phyloP scores from a whole-genome alignment of 805 yeast genomes.

The Blastobotrys mokoenaii region DNA sequence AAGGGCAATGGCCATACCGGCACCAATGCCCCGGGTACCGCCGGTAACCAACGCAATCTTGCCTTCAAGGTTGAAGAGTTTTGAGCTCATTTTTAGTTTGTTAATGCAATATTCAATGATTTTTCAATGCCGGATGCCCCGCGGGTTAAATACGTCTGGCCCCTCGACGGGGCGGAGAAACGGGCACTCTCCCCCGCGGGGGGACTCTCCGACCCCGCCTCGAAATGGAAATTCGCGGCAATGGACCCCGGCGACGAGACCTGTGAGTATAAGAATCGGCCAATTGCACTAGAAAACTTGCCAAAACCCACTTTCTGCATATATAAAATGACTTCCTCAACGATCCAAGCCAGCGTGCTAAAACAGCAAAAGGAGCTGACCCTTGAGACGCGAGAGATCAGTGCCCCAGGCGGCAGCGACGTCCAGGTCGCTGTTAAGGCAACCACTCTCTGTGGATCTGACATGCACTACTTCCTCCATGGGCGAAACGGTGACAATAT shows the following conservation, averaged over 20 bases:
- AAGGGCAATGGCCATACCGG: slow-evolving; percentile 41
- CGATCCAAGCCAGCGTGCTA: slow-evolving; percentile 13
- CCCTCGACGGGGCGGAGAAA: neutral
- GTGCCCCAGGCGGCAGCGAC: slow-evolving; percentile 29
- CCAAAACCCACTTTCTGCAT: neutral
- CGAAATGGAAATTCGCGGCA: too few species aligned
- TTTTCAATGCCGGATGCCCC: too few species aligned
- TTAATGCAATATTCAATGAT: too few species aligned
- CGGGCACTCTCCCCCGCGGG: slow-evolving; percentile 1
- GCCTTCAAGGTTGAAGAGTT: slow-evolving; percentile 7
- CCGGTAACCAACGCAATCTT: slow-evolving; percentile 34
- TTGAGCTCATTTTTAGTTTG: neutral
- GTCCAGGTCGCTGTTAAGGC: slow-evolving; percentile 69
- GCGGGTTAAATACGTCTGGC: neutral
- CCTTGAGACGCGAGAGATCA: slow-evolving; percentile 10
- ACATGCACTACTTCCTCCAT: slow-evolving; percentile 71
- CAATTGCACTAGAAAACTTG: neutral
- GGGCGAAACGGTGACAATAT: slow-evolving; percentile 74
- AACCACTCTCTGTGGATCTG: slow-evolving; percentile 86
- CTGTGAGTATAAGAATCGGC: neutral
- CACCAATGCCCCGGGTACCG: slow-evolving; percentile 52
- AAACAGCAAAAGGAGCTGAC: slow-evolving; percentile 13
- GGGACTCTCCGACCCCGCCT: too few species aligned
- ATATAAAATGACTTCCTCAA: neutral
- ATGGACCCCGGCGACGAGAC: too few species aligned